Evolutionary conservation across 2,329 filamentous ascomycete genomes (phyloP), one percentile per base, ranked within the genome.

Genomic region (Zasmidium citrigriseum): DNA sequence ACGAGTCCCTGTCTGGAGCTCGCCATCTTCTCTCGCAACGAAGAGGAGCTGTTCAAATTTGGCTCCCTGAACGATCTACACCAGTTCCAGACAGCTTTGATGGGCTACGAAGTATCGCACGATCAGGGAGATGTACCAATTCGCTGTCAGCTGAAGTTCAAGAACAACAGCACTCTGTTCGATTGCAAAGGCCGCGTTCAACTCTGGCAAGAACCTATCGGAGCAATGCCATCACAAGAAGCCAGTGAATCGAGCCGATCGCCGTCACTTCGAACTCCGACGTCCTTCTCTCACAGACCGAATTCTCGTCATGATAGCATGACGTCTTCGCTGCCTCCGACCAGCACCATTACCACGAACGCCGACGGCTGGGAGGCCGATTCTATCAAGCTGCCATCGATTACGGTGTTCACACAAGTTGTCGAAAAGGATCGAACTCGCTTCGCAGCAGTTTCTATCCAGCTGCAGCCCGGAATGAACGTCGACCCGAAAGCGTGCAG

Each of bases 81-180:
- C 55, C 44, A 38, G 14, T 62, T 67, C 41, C 64, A 65, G 47
- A 55, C 55, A 16, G 63, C 63, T 18, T 56, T 67, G 53, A 65
- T 50, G 53, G 71, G 52, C 57, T 73, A 60, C 61, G 55, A 66
- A 5, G 56, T 66, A 9, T 57, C 62, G 11, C 62, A 63, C 18
- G 61, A 65, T 29, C 61, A 65, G 24, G 46, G 29, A 1, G 50
- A 51, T 16, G 54, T 64, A 12, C 57, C 53, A 14, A 60, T 59
- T 34, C 63, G 62, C 21, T 65, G 64, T 55, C 62, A 57, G 20
- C 57, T 62, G 18, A 29, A 65, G 24, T 23, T 49, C 10, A 49
- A 49, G 22, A 27, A 55, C 21, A 44, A 58, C 10, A n/a, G 4
- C 16, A n/a, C 34, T n/a, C 14, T 41, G 34, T 41, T 41, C 18